Evolutionary conservation across 177 flowering plant genomes (phyloP).

Genomic region (Telopea speciosissima): DNA sequence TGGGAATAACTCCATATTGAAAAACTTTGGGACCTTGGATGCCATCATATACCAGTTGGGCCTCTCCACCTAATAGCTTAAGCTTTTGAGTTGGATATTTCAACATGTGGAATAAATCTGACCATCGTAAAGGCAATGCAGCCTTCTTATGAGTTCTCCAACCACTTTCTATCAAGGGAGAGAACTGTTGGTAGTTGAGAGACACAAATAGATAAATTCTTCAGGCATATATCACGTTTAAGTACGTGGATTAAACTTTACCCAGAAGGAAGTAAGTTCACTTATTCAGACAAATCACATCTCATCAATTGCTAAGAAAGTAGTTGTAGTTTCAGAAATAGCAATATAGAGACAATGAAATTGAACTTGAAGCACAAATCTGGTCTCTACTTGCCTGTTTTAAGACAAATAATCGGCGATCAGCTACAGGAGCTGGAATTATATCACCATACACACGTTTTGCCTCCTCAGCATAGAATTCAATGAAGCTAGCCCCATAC

Average conservation of each 20-base stretch:
- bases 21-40: too few species aligned
- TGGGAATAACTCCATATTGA: too few species aligned
- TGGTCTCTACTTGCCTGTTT: conserved; percentile 57
- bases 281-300: neutral
- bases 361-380: neutral
- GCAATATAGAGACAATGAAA: neutral
- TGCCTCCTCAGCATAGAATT: conserved; percentile 94
- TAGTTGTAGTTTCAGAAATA: neutral
- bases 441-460: conserved; percentile 96
- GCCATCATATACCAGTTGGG: too few species aligned
- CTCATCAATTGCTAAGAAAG: neutral
- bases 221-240: neutral
- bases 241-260: neutral
- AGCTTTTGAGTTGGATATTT: too few species aligned
- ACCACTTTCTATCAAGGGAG: neutral
- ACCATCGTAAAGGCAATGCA: too few species aligned
- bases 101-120: too few species aligned
- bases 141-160: too few species aligned
- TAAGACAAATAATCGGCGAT: conserved; percentile 81
- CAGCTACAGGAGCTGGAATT: conserved; percentile 72
- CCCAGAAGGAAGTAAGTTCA: neutral
- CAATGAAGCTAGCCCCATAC: conserved; percentile 88
- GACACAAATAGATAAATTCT: neutral
- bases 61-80: too few species aligned
- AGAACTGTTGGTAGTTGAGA: neutral